Evolutionary conservation across 805 yeast species (phyloP), one percentile per base, ranked within the genome.

Genomic region (Candida odintsovae): DNA sequence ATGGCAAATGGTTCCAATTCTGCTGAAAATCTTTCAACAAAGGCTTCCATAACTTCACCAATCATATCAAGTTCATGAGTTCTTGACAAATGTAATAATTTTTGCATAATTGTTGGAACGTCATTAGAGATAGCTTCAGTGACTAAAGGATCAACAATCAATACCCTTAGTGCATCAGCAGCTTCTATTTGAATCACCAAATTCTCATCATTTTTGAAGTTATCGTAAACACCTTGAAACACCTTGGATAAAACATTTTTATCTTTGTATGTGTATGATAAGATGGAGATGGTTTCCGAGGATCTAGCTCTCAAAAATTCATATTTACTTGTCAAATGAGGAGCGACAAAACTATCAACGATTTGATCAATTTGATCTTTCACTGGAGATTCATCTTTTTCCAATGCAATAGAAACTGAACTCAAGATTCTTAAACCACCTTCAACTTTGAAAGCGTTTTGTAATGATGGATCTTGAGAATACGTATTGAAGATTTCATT

Each of bases 41-140:
- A 88, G 47, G 89, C 90, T 68, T 94, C 98, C 83, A 94, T 89
- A n/a, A 92, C 96, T 42, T 82, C 85, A 8, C 95, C 78, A 20
- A 94, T 72, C 33, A 88, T 77, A 59, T 95, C 99, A 51, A 84
- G 77, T 59, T 94, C 99, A 55, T 89, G 82, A 45, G 80, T 78
- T 61, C 86, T 83, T 7, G 95, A 83, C 38, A 94, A 66, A 35
- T 78, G 80, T 55, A 94, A 70, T 47, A 94, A 69, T 54, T 78
- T 83, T 51, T 88, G 86, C 85, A 94, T 86, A 4, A 92, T 81
- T 11, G 82, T 83, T 35, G 94, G 82, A 49, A 94, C 86, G 47
- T 86, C 82, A 2, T 75, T 63, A 6, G 87, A 76, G 39, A 95
- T 72, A 12, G 85, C 86, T 26, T 78, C 80, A 53, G 78, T 79